A percentile compares a stretch with the other conserved stretches of the same genome.
phyloP scores from a whole-genome alignment of 148 eudicot species.

The Euryodendron excelsum region DNA sequence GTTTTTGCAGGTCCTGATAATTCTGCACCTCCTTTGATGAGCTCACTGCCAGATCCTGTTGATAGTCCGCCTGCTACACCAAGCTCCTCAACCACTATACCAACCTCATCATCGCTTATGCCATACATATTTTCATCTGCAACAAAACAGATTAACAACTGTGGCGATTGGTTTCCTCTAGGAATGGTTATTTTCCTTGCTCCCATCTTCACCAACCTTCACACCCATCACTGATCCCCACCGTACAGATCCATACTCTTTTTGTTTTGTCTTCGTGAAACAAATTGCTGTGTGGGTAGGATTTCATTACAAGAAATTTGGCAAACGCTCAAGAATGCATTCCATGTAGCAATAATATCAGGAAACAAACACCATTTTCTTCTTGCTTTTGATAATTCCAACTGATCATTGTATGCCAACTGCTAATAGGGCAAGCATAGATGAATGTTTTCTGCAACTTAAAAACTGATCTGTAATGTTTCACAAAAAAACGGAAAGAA shows the following conservation, averaged over 20 bases:
- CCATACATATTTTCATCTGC: conserved; percentile 4
- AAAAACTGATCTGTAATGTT: background rate
- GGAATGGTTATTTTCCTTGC: background rate
- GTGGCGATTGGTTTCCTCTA: background rate
- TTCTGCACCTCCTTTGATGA: conserved; percentile 10
- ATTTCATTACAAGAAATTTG: background rate
- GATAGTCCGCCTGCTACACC: conserved; percentile 6
- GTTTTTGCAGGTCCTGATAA: conserved; percentile 14
- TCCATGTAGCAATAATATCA: background rate
- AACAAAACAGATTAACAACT: background rate
- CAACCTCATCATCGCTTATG: background rate
- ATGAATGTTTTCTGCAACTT: background rate
- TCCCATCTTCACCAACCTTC: background rate
- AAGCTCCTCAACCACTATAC: background rate
- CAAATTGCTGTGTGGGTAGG: background rate
- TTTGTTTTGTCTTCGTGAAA: background rate
- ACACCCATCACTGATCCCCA: background rate
- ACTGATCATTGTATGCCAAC: background rate
- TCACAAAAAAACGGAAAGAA: background rate
- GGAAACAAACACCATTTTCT: background rate
- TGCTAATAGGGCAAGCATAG: background rate
- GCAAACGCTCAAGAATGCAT: background rate
- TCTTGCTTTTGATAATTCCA: background rate
- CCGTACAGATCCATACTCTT: background rate
- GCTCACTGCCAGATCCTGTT: conserved; percentile 8